Evolutionary conservation across 805 yeast species (phyloP), one percentile per base, ranked within the genome.

Genomic region (Millerozyma acaciae): DNA sequence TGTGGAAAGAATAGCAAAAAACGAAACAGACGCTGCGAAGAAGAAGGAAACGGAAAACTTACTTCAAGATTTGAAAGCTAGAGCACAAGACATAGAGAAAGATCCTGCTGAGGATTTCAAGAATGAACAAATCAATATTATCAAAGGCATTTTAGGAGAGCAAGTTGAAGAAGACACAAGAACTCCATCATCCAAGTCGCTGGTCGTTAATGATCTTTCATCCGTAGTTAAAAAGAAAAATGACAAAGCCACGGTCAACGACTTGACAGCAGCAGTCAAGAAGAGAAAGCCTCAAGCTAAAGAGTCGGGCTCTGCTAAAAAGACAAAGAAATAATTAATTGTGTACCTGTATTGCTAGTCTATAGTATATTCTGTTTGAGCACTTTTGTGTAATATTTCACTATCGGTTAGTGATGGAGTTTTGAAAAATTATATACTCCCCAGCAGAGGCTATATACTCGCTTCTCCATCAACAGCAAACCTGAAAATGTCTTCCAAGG

Each of bases 241-340:
- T 16, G 28, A 43, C 21, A 36, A 39, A 2, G 37, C 59, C 16
- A 52, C 58, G 6, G 76, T 80, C 6, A 79, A 80, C 45, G 87
- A 81, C 50, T 59, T 82, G 40, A 74, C 85, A 0, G 60, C 75
- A 4, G 65, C 76, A 66, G 83, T 80, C 7, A 77, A 75, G 50
- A 82, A 81, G 58, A 73, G 74, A 50, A 66, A 59, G 27, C 29
- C 49, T 10, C 32, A 39, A 5, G 25, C 42, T 16, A 39, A 36
- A 13, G 39, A 35, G 16, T 16, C 21, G n/a, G 33, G 14, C 6
- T 21, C 33, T 7, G 20, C 33, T 16, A 42, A 44, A 28, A 41
- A 38, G 25, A 16, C 37, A 12, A 41, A 41, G 16, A 38, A 38
- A 9, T 35, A 33, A n/a, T 6, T 6, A 30, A 7, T n/a, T n/a